Evolutionary conservation across 108 stramenopile species (phyloP).

Genomic region (Cyclotella sp.): DNA sequence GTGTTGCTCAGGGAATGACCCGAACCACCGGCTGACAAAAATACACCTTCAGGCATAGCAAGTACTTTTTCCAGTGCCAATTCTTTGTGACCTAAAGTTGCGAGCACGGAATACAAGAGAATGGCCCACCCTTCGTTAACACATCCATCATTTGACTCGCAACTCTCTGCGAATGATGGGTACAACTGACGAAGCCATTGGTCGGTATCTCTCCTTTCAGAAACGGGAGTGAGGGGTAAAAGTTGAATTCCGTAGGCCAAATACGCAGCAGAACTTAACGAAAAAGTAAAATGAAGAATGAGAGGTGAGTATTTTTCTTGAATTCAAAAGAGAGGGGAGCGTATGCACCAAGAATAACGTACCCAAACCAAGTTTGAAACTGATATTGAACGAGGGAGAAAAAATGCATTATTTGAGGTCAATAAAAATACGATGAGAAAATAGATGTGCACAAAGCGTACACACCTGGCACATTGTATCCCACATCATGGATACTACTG

Average conservation of each 20-base stretch:
- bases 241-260: constrained; percentile 88
- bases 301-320: constrained; percentile 25
- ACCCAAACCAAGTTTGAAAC: constrained; percentile 76
- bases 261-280: constrained; percentile 70
- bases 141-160: constrained; percentile 60
- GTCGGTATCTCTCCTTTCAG: constrained; percentile 81
- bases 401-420: too few relatives aligned
- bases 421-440: neutral
- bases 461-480: constrained; percentile 56
- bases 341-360: constrained; percentile 9
- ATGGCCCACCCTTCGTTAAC: constrained; percentile 71
- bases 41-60: constrained; percentile 57
- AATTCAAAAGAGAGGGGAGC: constrained; percentile 33
- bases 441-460: neutral
- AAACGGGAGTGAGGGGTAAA: constrained; percentile 84
- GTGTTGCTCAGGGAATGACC: constrained; percentile 82
- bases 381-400: neutral
- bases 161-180: constrained; percentile 74
- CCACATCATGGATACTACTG: constrained; percentile 73
- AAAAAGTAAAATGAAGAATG: constrained; percentile 69
- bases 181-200: constrained; percentile 88
- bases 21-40: constrained; percentile 68
- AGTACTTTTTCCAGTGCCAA: constrained; percentile 54
- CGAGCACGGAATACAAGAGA: constrained; percentile 65
- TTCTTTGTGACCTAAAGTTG: constrained; percentile 71